Conservation (phyloP, 176 grass and related monocot species). For the Bonia amplexicaulis region DNA sequence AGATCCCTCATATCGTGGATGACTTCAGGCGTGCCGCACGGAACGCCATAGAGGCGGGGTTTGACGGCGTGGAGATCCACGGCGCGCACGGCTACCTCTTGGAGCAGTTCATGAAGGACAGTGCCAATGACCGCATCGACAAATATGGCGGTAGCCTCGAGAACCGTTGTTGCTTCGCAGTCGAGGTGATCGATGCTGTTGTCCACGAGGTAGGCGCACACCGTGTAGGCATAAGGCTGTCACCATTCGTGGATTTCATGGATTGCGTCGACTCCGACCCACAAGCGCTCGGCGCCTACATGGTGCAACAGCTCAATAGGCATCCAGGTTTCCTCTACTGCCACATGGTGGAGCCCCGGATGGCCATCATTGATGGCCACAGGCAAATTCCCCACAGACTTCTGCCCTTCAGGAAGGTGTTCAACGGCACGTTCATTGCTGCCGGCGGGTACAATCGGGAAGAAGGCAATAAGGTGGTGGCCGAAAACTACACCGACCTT, state of each 20-base stretch:
- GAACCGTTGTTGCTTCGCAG: constrained; percentile 28
- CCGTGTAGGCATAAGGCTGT: constrained; percentile 13
- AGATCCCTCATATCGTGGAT: no score
- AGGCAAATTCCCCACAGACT: constrained; percentile 6
- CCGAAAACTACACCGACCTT: constrained; percentile 3
- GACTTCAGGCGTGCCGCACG: no score
- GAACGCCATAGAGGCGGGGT: background rate
- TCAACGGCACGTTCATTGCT: constrained; percentile 21
- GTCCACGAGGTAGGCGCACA: constrained; percentile 5
- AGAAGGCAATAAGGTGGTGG: constrained; percentile 30
- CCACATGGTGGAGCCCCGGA: constrained; percentile 37
- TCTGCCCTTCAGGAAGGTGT: background rate
- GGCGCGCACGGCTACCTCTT: constrained; percentile 23
- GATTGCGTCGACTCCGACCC: constrained; percentile 24
- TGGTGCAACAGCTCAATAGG: constrained; percentile 18
- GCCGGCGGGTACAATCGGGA: constrained; percentile 2
- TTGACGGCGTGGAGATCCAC: constrained; percentile 44
- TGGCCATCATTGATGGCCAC: background rate
- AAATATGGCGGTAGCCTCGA: constrained; percentile 24
- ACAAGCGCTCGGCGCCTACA: background rate
- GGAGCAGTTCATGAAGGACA: constrained; percentile 49
- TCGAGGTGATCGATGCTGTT: constrained; percentile 29
- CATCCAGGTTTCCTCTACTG: background rate
- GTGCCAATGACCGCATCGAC: constrained; percentile 27
- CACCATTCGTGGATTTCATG: constrained; percentile 1